These are phyloP conservation scores for Lentinula boryana DNA, from an alignment of 768 basidiomycete species.

Conservation along the genomic window DNA sequence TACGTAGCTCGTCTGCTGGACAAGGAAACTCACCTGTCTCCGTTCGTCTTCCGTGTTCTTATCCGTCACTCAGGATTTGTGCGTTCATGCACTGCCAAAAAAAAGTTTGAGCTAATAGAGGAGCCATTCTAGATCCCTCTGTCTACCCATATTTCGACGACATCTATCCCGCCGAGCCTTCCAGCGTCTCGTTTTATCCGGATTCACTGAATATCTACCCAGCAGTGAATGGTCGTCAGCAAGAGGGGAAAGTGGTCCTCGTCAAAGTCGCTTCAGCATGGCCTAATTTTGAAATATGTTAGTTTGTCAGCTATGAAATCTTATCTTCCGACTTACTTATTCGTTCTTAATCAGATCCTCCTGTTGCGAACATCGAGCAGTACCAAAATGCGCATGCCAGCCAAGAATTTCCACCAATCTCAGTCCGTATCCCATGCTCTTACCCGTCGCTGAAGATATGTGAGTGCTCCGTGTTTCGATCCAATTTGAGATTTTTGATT, in stretches of 20 bases:
- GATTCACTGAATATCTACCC: conserved; percentile 9
- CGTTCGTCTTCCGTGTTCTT: not conserved
- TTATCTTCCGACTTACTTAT: not conserved
- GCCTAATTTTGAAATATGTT: conserved; percentile 20
- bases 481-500: not conserved
- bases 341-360: not conserved
- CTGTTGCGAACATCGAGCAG: not conserved
- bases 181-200: not conserved
- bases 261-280: not conserved
- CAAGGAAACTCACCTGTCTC: not conserved
- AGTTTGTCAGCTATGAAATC: not conserved
- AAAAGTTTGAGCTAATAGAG: not conserved
- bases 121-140: conserved; percentile 15
- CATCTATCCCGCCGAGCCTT: conserved; percentile 22
- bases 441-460: not conserved
- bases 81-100: not conserved
- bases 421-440: not conserved
- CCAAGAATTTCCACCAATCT: not conserved
- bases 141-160: conserved; percentile 24
- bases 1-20: not conserved
- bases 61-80: not conserved
- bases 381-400: not conserved
- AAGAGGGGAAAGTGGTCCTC: not conserved
- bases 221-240: not conserved
- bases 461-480: not conserved